Evolutionary conservation across 352 stramenopile species (phyloP).

Genomic region (Aphanomyces astaci): DNA sequence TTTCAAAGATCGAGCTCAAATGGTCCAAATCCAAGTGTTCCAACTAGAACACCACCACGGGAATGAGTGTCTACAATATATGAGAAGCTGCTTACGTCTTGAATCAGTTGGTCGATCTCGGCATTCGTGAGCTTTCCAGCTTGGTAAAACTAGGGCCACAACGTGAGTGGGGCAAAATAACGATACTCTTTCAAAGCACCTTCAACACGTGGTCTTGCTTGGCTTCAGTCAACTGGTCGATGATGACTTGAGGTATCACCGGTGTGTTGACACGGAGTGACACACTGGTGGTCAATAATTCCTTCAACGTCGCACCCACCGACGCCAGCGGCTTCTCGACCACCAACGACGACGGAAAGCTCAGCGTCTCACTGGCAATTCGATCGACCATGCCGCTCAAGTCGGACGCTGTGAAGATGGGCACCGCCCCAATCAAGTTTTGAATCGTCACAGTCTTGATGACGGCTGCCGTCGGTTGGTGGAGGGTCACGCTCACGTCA

Average conservation of each 20-base stretch:
- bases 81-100: slow-evolving; percentile 48
- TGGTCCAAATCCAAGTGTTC: slow-evolving; percentile 57
- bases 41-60: slow-evolving; percentile 43
- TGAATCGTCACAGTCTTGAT: neutral
- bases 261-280: slow-evolving; percentile 11
- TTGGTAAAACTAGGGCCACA: slow-evolving; percentile 54
- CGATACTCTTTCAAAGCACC: too few relatives aligned
- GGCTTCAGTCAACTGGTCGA: slow-evolving; percentile 24
- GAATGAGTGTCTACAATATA: too few relatives aligned
- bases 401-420: neutral
- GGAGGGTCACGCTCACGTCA: slow-evolving; percentile 4
- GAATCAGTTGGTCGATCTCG: slow-evolving; percentile 36
- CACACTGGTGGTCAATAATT: neutral
- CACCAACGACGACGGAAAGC: slow-evolving; percentile 8
- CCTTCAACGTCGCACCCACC: neutral
- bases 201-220: slow-evolving; percentile 68
- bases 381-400: slow-evolving; percentile 9
- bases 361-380: slow-evolving; percentile 17
- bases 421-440: neutral
- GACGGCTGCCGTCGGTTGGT: too few relatives aligned
- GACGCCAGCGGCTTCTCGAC: slow-evolving; percentile 16
- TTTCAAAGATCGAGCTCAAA: slow-evolving; percentile 53
- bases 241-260: slow-evolving; percentile 12
- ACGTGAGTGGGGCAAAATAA: too few relatives aligned
- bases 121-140: slow-evolving; percentile 34